Evolutionary conservation across 140 eudicot genomes (phyloP), one percentile per base, ranked within the genome.

Genomic region (Senecio squalidus): DNA sequence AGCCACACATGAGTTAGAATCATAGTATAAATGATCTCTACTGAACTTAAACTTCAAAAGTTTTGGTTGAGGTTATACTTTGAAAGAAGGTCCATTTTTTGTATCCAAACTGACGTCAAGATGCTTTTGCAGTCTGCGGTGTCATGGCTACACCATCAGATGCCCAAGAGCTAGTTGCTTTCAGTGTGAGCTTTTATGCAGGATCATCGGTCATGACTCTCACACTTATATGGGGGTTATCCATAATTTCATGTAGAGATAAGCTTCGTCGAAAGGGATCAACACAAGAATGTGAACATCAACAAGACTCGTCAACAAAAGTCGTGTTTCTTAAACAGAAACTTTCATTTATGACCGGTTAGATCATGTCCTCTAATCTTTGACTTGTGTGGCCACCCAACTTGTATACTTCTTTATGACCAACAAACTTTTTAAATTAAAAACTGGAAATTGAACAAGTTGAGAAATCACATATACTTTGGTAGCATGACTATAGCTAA

Each of bases 131-230:
- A 65, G 71, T 39, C 2, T 56, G 29, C 3, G 53, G 62, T 23
- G 15, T 65, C 1, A n/a, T 39, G 24, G 26, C 62, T 14, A 65
- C 71, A 25, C 53, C 31, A 52, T 52, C 43, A 24, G 71, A 49
- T 25, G 71, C 71, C 20, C 51, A 51, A 53, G 17, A 52, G 33
- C 54, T 51, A 65, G 71, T 65, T 21, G 62, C 62, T 15, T 52
- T 65, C 1, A 62, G 71, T 40, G 16, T 65, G 9, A 44, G 62
- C 36, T 53, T 43, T 53, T 66, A 54, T 14, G 72, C 64, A 8
- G 64, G 71, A 22, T 54, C 64, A 44, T 41, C 64, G 0, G 58
- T 67, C 27, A 55, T 67, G 17, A 41, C 72, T n/a, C 72, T 67
- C 13, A 67, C 72, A 1, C 55, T 67, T 16, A 11, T 67, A 9